Base-by-base conservation (phyloP, 2,329 filamentous ascomycete species). In the Cladosporium halotolerans region DNA sequence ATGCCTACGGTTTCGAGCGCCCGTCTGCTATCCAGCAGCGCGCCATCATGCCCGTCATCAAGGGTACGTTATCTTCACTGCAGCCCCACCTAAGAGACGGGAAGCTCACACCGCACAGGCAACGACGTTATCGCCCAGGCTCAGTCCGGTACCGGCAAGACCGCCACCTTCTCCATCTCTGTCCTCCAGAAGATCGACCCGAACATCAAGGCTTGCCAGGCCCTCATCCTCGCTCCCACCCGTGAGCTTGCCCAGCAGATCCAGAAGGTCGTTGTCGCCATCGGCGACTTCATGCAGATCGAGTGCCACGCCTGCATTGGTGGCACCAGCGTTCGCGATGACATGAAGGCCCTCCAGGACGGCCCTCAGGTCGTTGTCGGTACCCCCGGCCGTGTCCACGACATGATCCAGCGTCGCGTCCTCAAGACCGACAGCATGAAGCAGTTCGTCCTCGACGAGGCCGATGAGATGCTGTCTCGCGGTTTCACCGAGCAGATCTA, bases 211-310 rank as follows among this genome's bases (percentile, higher is more conserved):
- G 84, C 88, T 70, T 96, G 90, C 84, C 93, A 99, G 85, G 93
- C 93, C 4, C 84, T 99, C 42, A 91, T 99, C 9, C 83, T 99
- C 8, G 96, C 93, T 3, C 93, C 93, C 2, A 97, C 92, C 16
- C 89, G 93, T 69, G 93, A 99, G 80, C 79, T 99, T 60, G 93
- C 93, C 43, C 96, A 92, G 28, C 93, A 99, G 75, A 99, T 99
- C 60, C 93, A 99, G 75, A 96, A 89, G 34, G 93, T 99, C 55
- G 88, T 99, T 63, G 95, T 97, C 84, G 93, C 93, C n/a, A 82
- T 99, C n/a, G 93, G 93, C 61, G 93, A 99, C 73, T 99, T 96
- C 79, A 97, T 99, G 93, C 96, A 96, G 69, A 89, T 99, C 3
- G 91, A 99, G 74, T 99, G 93, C 75, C 93, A 99, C 67, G 92